Conservation (phyloP, 2,329 filamentous ascomycete species). For the Calcarisporium arbuscula region DNA sequence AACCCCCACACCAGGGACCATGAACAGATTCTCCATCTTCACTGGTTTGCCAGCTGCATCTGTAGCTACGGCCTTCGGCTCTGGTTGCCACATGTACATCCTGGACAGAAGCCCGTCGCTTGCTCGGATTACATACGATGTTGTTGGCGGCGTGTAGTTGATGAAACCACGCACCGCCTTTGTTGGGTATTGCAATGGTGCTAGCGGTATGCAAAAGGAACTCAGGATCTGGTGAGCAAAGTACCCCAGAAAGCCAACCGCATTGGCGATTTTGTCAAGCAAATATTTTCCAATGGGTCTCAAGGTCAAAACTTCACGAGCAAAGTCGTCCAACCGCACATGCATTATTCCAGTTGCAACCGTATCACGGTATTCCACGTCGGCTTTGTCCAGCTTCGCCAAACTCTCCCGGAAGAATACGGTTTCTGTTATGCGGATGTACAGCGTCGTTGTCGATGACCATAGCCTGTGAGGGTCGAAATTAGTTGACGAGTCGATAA, state of each 20-base stretch:
- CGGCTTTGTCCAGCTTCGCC: too few species aligned
- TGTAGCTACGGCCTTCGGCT: constrained; percentile 26
- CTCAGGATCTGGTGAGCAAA: constrained; percentile 48
- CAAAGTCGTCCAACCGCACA: constrained; percentile 46
- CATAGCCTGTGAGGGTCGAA: constrained; percentile 51
- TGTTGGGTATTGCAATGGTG: constrained; percentile 48
- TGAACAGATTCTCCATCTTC: constrained; percentile 42
- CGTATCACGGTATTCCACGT: too few species aligned
- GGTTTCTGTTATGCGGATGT: constrained; percentile 53
- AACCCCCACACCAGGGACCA: constrained; percentile 57
- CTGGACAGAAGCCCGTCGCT: constrained; percentile 45
- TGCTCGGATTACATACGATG: constrained; percentile 41
- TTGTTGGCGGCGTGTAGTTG: constrained; percentile 41
- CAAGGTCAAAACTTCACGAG: constrained; percentile 48
- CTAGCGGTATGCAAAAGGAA: constrained; percentile 49
- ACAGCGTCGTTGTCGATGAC: constrained; percentile 56
- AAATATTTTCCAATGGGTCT: constrained; percentile 42
- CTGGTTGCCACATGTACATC: constrained; percentile 53
- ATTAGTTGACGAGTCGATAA: constrained; percentile 54
- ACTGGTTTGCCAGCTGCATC: constrained; percentile 6
- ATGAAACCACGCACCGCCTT: constrained; percentile 42
- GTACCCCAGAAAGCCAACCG: constrained; percentile 46
- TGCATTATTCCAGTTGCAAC: constrained; percentile 52
- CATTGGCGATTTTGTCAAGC: constrained; percentile 36
- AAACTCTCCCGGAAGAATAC: too few species aligned